These are phyloP conservation scores for Ophiostoma australiae DNA, from an alignment of 2,329 filamentous ascomycete species.

Conservation along the genomic window DNA sequence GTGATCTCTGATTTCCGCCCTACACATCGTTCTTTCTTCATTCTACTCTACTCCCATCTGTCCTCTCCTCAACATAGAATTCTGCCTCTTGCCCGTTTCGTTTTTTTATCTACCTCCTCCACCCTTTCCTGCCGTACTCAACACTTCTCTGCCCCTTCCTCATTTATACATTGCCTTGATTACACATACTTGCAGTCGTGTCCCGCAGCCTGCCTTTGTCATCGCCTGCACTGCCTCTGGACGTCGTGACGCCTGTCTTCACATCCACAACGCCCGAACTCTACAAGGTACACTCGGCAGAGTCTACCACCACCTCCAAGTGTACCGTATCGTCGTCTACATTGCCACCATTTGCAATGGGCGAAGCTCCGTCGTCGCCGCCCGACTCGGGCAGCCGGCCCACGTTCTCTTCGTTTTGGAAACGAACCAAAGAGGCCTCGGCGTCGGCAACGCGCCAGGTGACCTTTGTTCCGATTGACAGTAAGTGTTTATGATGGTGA, in stretches of 20 bases:
- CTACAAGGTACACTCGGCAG: background rate
- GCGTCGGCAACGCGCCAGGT: constrained; percentile 32
- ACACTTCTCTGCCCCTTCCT: background rate
- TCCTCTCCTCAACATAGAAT: background rate
- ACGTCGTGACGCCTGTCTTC: background rate
- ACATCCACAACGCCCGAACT: background rate
- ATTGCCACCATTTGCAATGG: constrained; percentile 10
- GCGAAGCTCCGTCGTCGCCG: constrained; percentile 15
- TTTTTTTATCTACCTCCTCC: background rate
- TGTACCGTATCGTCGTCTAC: background rate
- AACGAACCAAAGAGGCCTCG: constrained; percentile 39
- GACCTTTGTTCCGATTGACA: constrained; percentile 35
- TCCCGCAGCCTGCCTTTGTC: background rate
- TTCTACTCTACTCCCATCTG: background rate
- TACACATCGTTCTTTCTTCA: constrained; percentile 1
- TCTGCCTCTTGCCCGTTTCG: background rate
- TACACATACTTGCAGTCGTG: background rate
- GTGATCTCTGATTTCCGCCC: background rate
- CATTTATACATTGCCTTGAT: background rate
- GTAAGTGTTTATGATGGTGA: constrained; percentile 20
- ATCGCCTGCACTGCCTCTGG: background rate
- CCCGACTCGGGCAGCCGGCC: constrained; percentile 32
- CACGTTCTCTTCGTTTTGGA: constrained; percentile 48
- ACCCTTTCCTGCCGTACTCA: background rate
- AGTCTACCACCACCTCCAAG: background rate